Evolutionary conservation across 768 basidiomycete species (phyloP).

Genomic region (Amyloporia xantha): DNA sequence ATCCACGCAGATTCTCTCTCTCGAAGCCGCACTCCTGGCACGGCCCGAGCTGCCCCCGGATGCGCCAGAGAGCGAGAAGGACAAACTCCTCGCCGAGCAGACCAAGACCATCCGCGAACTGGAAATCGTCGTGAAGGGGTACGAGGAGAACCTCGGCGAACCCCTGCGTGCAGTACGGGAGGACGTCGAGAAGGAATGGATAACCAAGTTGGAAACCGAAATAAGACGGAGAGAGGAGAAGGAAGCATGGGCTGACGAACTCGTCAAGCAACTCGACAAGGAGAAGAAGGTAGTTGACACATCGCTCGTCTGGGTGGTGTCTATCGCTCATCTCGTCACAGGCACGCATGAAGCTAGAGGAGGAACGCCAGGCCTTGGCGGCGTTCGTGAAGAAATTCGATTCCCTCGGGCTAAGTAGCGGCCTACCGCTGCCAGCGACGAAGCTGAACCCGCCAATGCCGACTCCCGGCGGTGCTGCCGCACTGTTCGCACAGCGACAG

Average conservation of each 20-base stretch:
- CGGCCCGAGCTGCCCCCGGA: slow-evolving; percentile 61
- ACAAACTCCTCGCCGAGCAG: slow-evolving; percentile 67
- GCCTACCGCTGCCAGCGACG: slow-evolving; percentile 25
- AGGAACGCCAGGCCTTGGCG: slow-evolving; percentile 70
- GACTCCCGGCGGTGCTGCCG: slow-evolving; percentile 43
- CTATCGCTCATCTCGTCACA: slow-evolving; percentile 17
- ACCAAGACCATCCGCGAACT: slow-evolving; percentile 71
- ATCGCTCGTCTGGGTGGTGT: background rate
- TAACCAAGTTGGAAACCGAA: slow-evolving; percentile 52
- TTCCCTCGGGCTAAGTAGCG: slow-evolving; percentile 37
- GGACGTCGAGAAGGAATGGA: slow-evolving; percentile 74
- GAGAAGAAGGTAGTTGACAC: slow-evolving; percentile 54
- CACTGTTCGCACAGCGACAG: slow-evolving; percentile 43
- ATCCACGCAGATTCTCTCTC: slow-evolving; percentile 73
- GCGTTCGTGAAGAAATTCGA: slow-evolving; percentile 83
- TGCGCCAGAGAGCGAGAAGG: slow-evolving; percentile 68
- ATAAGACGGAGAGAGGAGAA: slow-evolving; percentile 55
- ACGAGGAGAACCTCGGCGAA: slow-evolving; percentile 69
- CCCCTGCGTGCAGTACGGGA: slow-evolving; percentile 59
- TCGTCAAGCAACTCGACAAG: slow-evolving; percentile 70
- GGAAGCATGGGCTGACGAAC: slow-evolving; percentile 66
- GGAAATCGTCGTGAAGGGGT: slow-evolving; percentile 62
- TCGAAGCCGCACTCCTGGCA: slow-evolving; percentile 70
- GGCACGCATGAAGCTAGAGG: slow-evolving; percentile 60
- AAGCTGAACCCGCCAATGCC: slow-evolving; percentile 45